These are phyloP conservation scores for Arachis monticola DNA, from an alignment of 331 rosid species.

Conservation along the genomic window DNA sequence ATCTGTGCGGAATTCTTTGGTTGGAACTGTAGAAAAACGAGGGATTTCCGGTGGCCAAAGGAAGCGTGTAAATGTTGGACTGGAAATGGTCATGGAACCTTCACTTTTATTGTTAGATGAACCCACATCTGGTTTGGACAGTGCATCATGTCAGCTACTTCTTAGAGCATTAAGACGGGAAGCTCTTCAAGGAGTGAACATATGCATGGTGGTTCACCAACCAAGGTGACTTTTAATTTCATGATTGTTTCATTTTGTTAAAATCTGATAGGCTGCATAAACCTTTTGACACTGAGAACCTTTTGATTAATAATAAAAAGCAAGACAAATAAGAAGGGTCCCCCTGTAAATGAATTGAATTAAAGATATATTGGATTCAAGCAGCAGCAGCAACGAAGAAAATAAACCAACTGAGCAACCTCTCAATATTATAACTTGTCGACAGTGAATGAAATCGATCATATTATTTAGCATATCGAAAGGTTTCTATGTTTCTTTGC, in stretches of 20 bases:
- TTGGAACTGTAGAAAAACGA: slow-evolving; percentile 85
- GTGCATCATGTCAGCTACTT: slow-evolving; percentile 82
- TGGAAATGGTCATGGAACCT: slow-evolving; percentile 95
- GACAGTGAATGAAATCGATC: neutral
- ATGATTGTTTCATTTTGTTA: neutral
- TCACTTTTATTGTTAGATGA: slow-evolving; percentile 86
- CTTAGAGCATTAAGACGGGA: slow-evolving; percentile 83
- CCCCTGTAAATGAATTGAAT: neutral
- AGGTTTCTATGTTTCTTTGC: neutral
- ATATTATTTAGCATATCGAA: neutral
- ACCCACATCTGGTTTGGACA: slow-evolving; percentile 91
- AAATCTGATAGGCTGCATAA: neutral
- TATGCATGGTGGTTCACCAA: slow-evolving; percentile 93
- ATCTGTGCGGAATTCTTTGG: slow-evolving; percentile 66
- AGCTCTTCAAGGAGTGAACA: slow-evolving; percentile 88
- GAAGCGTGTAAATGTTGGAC: slow-evolving; percentile 85
- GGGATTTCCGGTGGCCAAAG: slow-evolving; percentile 95
- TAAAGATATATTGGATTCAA: neutral
- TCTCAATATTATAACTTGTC: neutral
- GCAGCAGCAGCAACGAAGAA: neutral
- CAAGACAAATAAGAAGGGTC: neutral
- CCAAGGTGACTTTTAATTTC: slow-evolving; percentile 66
- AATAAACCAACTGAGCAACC: too few relatives aligned
- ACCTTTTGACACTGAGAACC: neutral
- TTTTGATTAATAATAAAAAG: too few relatives aligned